Conservation (phyloP, 371 early-diverging fungal species). For the Mortierella sp. region DNA sequence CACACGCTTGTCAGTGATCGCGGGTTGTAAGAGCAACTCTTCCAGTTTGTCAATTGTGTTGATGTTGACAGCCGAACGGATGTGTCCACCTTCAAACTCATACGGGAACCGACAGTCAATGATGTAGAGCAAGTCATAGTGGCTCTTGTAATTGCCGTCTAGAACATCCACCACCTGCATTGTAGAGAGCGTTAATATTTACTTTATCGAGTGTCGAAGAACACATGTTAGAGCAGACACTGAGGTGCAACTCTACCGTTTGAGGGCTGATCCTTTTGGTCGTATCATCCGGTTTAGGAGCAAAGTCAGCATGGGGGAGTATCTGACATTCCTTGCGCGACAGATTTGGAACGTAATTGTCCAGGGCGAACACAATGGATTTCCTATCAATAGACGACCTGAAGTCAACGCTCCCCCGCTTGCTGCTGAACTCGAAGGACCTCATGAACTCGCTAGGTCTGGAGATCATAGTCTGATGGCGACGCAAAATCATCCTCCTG, state of each 20-base stretch:
- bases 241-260: slow-evolving; percentile 16
- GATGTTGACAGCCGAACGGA: slow-evolving; percentile 77
- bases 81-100: slow-evolving; percentile 92
- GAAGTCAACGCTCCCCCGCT: not conserved
- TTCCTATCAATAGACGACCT: not conserved
- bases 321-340: slow-evolving; percentile 30
- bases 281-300: slow-evolving; percentile 36
- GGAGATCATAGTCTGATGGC: slow-evolving; percentile 49
- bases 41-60: slow-evolving; percentile 64
- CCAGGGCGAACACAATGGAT: slow-evolving; percentile 8
- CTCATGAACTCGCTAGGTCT: slow-evolving; percentile 40
- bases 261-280: slow-evolving; percentile 36
- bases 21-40: slow-evolving; percentile 51
- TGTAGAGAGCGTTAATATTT: not conserved
- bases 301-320: slow-evolving; percentile 24
- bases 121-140: slow-evolving; percentile 66
- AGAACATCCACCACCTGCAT: slow-evolving; percentile 57
- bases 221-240: not conserved
- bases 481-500: slow-evolving; percentile 20
- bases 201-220: not conserved
- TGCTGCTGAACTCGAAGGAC: slow-evolving; percentile 17
- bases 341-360: slow-evolving; percentile 23
- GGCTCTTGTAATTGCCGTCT: slow-evolving; percentile 55
- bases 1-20: slow-evolving; percentile 48
- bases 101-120: slow-evolving; percentile 91